Base-by-base conservation (phyloP, 2,329 filamentous ascomycete genomes). In the Sporothrix pallida region DNA sequence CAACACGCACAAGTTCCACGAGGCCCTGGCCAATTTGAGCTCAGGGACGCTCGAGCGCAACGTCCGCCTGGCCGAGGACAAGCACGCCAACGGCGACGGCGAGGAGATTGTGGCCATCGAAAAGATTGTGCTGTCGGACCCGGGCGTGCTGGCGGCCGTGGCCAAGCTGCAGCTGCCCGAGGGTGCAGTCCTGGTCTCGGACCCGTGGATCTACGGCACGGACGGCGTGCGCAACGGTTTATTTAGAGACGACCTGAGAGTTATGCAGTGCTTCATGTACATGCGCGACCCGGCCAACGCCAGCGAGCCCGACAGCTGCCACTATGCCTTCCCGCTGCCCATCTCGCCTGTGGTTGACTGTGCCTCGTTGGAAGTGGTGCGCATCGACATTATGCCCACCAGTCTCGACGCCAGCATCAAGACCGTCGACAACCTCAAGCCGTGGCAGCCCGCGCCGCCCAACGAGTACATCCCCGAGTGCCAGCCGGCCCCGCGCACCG, bases 241-340 rank as follows among this genome's bases (percentile, higher is more conserved):
- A 6, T 75, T 74, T 58, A 72, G 72, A 46, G 75, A 76, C 54
- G 75, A 76, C 44, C 48, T 71, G 44, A 75, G 76, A 13, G 68
- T 69, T 5, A 90, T 87, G 78, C 90, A 92, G 79, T 90, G 88
- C 80, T 92, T 90, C 81, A 80, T 92, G 72, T 92, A 92, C 81
- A 85, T 91, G 81, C 84, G 89, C 26, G 90, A 91, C 76, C 89
- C 89, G 2, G 81, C 83, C 44, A 90, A 92, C 78, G 77, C 87
- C 0, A 79, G 82, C 7, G 88, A 91, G 77, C 80, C 82, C n/a
- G 90, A 93, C 78, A 88, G 87, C 58, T 92, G 91, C 78, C 87
- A 87, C 3, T 88, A 88, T 72, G 87, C 88, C 0, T 81, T 89
- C 9, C 84, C 88, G 73, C 81, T 89, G 42, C 84, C 83, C 54